phyloP scores from a whole-genome alignment of 2,329 filamentous ascomycete genomes.

The Fonsecaea multimorphosa region DNA sequence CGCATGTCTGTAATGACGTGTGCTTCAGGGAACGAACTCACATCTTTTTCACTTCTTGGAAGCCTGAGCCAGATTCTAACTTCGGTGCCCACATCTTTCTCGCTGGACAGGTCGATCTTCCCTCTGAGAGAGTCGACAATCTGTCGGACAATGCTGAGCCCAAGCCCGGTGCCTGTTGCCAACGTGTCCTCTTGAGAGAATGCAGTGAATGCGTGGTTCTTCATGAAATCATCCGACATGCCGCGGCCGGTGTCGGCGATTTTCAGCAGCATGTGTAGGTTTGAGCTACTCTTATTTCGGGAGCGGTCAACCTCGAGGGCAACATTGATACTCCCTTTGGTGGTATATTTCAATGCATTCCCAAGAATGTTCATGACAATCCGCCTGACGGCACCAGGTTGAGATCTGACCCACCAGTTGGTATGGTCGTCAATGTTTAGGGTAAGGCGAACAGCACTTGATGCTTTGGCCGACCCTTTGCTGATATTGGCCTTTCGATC shows the following conservation, averaged over 20 bases:
- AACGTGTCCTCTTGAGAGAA: conserved; percentile 66
- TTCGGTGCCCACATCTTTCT: conserved; percentile 61
- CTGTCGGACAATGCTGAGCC: conserved; percentile 67
- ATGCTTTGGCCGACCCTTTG: conserved; percentile 14
- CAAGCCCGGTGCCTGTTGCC: conserved; percentile 58
- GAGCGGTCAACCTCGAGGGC: conserved; percentile 46
- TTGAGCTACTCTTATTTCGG: conserved; percentile 44
- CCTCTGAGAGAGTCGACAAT: conserved; percentile 67
- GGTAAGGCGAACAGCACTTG: conserved; percentile 45
- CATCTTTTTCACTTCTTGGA: conserved; percentile 22
- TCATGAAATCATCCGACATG: conserved; percentile 67
- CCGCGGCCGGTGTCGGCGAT: conserved; percentile 70
- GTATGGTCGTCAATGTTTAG: conserved; percentile 58
- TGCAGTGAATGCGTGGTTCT: conserved; percentile 64
- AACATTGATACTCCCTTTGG: conserved; percentile 58
- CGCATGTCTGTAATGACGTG: conserved; percentile 29
- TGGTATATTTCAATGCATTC: conserved; percentile 68
- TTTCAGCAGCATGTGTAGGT: conserved; percentile 47
- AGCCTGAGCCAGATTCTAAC: conserved; percentile 46
- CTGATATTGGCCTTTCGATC: conserved; percentile 20
- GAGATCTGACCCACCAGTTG: conserved; percentile 61
- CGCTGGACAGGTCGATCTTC: conserved; percentile 62
- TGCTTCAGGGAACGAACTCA: conserved; percentile 2
- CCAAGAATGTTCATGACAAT: conserved; percentile 69
- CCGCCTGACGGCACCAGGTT: conserved; percentile 61